Conservation (phyloP, 441 rosid genomes). For the Adansonia madagascariensis region DNA sequence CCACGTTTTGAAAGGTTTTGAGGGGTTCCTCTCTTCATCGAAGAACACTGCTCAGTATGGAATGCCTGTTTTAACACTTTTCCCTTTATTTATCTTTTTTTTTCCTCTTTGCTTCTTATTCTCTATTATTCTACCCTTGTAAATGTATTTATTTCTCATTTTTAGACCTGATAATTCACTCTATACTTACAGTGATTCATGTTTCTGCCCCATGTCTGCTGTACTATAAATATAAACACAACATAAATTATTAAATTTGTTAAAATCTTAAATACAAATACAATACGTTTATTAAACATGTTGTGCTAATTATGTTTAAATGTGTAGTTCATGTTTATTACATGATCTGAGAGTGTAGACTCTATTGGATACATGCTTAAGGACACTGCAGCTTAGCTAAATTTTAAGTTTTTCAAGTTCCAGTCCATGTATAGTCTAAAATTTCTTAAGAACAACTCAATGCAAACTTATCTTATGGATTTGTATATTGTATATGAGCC, state of each 20-base stretch:
- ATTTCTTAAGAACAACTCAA: not conserved
- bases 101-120: too few relatives aligned
- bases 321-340: not conserved
- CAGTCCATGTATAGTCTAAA: not conserved
- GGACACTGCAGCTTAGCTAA: conserved; percentile 7
- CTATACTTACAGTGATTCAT: not conserved
- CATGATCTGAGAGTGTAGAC: not conserved
- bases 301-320: not conserved
- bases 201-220: not conserved
- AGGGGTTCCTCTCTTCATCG: conserved; percentile 89
- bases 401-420: not conserved
- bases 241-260: not conserved
- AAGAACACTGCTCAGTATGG: conserved; percentile 84
- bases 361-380: not conserved
- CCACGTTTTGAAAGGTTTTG: conserved; percentile 91
- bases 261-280: not conserved
- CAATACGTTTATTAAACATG: not conserved
- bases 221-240: too few relatives aligned
- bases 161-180: not conserved
- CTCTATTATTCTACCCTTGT: too few relatives aligned
- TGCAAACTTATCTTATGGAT: not conserved
- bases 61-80: conserved; percentile 15
- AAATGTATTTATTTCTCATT: too few relatives aligned
- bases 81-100: not conserved
- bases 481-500: conserved; percentile 7